Conservation (phyloP, 257 asterid species). For the Mitragyna speciosa region DNA sequence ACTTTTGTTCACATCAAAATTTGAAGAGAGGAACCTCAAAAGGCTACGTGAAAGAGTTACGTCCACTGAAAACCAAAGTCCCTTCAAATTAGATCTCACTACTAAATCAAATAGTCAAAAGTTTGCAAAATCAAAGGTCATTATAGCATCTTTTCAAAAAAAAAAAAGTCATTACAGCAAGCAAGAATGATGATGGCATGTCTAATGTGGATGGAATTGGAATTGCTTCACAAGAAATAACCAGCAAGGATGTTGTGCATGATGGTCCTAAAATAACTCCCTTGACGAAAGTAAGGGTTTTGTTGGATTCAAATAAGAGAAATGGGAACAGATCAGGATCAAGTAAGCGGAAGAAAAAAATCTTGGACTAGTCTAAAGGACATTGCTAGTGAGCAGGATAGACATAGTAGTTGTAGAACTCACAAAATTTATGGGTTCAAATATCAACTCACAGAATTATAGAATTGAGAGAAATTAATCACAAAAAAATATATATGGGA, state of each 20-base stretch:
- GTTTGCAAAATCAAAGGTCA: not conserved
- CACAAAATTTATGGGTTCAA: too few species aligned
- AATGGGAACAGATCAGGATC: conserved; percentile 53
- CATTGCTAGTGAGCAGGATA: conserved; percentile 44
- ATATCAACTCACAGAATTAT: too few species aligned
- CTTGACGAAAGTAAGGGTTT: conserved; percentile 21
- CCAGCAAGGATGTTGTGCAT: conserved; percentile 27
- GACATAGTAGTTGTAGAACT: too few species aligned
- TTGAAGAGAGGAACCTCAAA: conserved; percentile 67
- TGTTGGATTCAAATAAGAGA: conserved; percentile 60
- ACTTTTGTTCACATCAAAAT: conserved; percentile 63
- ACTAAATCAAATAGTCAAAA: not conserved
- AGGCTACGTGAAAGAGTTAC: conserved; percentile 52
- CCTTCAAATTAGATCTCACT: conserved; percentile 19
- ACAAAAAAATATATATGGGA: too few species aligned
- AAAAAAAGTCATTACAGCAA: not conserved
- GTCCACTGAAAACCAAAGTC: conserved; percentile 44
- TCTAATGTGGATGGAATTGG: conserved; percentile 16
- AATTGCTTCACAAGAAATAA: conserved; percentile 29
- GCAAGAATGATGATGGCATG: conserved; percentile 5
- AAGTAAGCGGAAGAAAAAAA: conserved; percentile 56
- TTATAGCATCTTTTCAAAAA: too few species aligned
- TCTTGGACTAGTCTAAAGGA: conserved; percentile 78
- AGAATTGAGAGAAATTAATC: too few species aligned
- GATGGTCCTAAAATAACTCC: conserved; percentile 54